Evolutionary conservation across 352 stramenopile species (phyloP).

Genomic region (Phytopythium boreale): DNA sequence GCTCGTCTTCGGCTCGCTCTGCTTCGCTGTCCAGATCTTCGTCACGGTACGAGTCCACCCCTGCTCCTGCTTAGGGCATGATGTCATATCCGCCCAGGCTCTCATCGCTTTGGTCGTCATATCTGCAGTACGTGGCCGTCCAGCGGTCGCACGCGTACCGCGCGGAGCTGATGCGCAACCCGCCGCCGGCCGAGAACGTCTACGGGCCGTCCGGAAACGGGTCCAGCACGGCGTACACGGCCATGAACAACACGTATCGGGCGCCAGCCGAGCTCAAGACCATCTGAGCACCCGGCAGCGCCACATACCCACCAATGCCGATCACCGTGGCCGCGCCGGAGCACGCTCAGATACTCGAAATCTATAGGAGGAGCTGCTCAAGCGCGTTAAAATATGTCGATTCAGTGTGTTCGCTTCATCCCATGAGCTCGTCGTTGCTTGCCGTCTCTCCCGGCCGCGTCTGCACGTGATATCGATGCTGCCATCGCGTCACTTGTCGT

Average conservation of each 20-base stretch:
- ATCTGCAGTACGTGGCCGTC: constrained; percentile 60
- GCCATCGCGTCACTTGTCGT: neutral
- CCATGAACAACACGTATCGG: constrained; percentile 53
- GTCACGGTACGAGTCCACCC: constrained; percentile 37
- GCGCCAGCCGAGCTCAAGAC: constrained; percentile 67
- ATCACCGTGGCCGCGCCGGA: neutral
- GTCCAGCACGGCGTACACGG: constrained; percentile 58
- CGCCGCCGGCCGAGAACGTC: constrained; percentile 70
- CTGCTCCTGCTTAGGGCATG: too few species aligned
- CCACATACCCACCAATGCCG: neutral
- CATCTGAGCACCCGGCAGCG: constrained; percentile 33
- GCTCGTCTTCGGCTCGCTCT: constrained; percentile 63
- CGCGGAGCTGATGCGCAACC: constrained; percentile 83
- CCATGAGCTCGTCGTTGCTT: neutral
- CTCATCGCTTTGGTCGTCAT: neutral
- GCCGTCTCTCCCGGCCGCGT: neutral
- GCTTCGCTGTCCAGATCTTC: constrained; percentile 67
- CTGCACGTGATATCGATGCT: neutral
- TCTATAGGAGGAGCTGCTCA: neutral
- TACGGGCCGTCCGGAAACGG: constrained; percentile 39
- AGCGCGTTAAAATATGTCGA: neutral
- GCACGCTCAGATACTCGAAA: neutral
- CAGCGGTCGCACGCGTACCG: constrained; percentile 75
- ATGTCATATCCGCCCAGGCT: neutral
- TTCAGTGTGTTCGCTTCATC: neutral